phyloP scores from a whole-genome alignment of 139 green algal genomes.

The Medakamo hakoo region DNA sequence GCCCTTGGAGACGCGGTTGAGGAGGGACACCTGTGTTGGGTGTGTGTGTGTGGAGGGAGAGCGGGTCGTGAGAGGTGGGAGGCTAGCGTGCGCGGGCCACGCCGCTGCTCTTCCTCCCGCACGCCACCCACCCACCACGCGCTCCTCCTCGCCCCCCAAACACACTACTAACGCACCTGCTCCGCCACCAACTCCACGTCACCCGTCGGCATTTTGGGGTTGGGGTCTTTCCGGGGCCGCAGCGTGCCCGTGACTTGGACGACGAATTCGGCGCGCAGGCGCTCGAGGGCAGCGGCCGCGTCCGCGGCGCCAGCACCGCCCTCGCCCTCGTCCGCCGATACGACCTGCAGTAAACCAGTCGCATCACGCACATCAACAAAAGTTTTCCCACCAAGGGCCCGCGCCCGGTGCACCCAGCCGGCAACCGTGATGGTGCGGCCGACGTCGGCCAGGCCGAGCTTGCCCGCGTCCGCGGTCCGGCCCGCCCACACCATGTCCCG shows the following conservation, averaged over 20 bases:
- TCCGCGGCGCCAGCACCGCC: not conserved
- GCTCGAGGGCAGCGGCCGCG: conserved; percentile 3
- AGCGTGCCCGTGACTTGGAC: conserved; percentile 64
- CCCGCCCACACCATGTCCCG: conserved; percentile 45
- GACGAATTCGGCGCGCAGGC: conserved; percentile 75
- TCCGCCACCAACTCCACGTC: conserved; percentile 39
- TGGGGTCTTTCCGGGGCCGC: conserved; percentile 56
- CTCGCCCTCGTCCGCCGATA: not conserved
- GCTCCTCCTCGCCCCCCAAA: too few relatives aligned
- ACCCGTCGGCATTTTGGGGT: conserved; percentile 73
- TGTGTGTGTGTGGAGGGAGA: not conserved
- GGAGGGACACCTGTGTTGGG: conserved; percentile 32
- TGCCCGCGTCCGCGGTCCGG: conserved; percentile 33
- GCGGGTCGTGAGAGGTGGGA: too few relatives aligned
- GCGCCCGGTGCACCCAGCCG: conserved; percentile 85
- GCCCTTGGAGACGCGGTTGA: conserved; percentile 63
- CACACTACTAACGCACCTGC: too few relatives aligned
- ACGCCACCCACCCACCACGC: too few relatives aligned
- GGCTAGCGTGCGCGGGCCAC: too few relatives aligned
- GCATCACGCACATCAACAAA: conserved; percentile 92
- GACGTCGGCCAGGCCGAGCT: conserved; percentile 25
- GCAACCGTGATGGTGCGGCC: conserved; percentile 57
- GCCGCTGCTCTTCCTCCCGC: too few relatives aligned
- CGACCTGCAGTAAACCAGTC: conserved; percentile 79
- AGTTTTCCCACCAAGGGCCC: conserved; percentile 80